Percentiles rank a stretch among this genome's conserved stretches.
phyloP scores from a whole-genome alignment of 2,329 filamentous ascomycete genomes.

The Tolypocladium endophyticum region DNA sequence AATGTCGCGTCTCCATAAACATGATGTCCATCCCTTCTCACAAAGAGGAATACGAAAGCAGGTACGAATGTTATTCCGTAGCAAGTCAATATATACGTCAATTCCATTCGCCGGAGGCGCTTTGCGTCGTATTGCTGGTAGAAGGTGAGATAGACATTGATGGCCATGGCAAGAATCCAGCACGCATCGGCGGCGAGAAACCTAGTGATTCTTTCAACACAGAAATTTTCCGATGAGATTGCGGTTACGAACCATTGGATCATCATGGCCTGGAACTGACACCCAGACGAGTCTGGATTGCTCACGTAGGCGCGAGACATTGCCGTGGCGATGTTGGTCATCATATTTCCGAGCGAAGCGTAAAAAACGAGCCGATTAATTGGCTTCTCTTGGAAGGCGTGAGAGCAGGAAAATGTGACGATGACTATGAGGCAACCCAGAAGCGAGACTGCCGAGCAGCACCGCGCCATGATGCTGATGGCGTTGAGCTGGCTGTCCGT shows the following conservation, averaged over 20 bases:
- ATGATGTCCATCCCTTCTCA: conserved; percentile 36
- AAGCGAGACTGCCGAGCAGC: conserved; percentile 60
- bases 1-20: conserved; percentile 62
- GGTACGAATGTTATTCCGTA: conserved; percentile 61
- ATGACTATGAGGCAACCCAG: conserved; percentile 63
- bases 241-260: conserved; percentile 43
- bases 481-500: neutral
- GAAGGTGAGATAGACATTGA: conserved; percentile 70
- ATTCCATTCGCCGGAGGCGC: conserved; percentile 53
- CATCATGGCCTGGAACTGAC: conserved; percentile 67
- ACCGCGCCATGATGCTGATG: conserved; percentile 54
- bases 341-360: conserved; percentile 70
- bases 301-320: conserved; percentile 54
- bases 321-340: conserved; percentile 66
- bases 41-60: conserved; percentile 51
- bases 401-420: conserved; percentile 55
- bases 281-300: conserved; percentile 38
- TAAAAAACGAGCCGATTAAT: conserved; percentile 81
- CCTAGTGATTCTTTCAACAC: conserved; percentile 31
- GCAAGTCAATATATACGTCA: conserved; percentile 52
- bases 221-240: neutral
- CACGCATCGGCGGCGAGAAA: conserved; percentile 62
- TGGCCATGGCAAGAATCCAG: conserved; percentile 68
- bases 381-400: conserved; percentile 63
- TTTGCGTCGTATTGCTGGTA: conserved; percentile 55